These are phyloP conservation scores for Sapria himalayana DNA, from an alignment of 345 rosid genomes.

Conservation along the genomic window DNA sequence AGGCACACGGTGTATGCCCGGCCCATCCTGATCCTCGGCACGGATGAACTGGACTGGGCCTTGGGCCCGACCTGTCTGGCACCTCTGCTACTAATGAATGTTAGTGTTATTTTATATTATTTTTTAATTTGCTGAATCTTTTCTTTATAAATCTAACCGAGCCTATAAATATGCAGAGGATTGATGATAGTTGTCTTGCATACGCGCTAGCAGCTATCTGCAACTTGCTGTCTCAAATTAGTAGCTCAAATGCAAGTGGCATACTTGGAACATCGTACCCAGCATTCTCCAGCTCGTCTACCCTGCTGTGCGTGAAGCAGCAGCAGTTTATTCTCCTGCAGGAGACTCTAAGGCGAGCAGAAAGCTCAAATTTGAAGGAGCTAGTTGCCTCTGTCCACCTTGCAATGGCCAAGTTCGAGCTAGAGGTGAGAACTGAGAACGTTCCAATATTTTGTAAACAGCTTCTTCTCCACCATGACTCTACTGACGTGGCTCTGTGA, in stretches of 20 bases:
- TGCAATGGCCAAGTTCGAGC: constrained; percentile 81
- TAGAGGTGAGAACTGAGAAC: constrained; percentile 39
- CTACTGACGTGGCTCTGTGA: constrained; percentile 9
- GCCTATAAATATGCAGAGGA: constrained; percentile 70
- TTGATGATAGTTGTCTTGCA: constrained; percentile 87
- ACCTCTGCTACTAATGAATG: too few species aligned
- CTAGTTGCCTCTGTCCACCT: constrained; percentile 85
- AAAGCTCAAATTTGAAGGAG: constrained; percentile 55
- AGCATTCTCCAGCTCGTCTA: constrained; percentile 32
- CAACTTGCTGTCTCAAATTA: constrained; percentile 71
- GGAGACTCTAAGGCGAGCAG: constrained; percentile 73
- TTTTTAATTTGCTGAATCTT: too few species aligned
- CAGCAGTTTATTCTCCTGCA: constrained; percentile 67
- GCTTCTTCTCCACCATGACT: too few species aligned
- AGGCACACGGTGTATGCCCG: too few species aligned
- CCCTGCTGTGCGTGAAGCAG: constrained; percentile 67
- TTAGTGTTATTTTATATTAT: too few species aligned
- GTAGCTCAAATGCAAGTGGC: constrained; percentile 45
- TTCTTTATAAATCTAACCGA: too few species aligned
- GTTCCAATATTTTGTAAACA: constrained; percentile 1
- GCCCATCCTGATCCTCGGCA: too few species aligned
- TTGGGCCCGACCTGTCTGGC: too few species aligned
- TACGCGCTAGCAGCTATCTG: constrained; percentile 81
- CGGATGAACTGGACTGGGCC: too few species aligned
- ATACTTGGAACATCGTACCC: constrained; percentile 68